These are phyloP conservation scores for Immersiporthe knoxdaviesiana DNA, from an alignment of 2,329 filamentous ascomycete species.

Conservation along the genomic window DNA sequence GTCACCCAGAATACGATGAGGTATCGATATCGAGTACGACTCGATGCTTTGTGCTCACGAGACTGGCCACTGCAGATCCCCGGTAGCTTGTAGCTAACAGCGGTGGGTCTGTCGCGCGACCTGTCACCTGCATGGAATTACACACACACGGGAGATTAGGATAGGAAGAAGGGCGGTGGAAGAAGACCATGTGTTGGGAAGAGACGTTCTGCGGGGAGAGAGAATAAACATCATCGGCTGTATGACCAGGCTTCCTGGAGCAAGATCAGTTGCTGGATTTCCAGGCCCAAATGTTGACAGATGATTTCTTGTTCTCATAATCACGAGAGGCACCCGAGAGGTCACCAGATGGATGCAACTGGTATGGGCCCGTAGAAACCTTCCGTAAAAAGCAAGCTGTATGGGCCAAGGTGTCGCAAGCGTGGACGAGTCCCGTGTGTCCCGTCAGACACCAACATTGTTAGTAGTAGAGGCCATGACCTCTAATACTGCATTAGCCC, in stretches of 20 bases:
- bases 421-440: slow-evolving; percentile 9
- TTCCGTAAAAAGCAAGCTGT: slow-evolving; percentile 9
- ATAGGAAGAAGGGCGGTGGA: neutral
- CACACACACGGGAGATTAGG: neutral
- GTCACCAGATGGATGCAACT: slow-evolving; percentile 14
- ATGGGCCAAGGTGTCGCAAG: neutral
- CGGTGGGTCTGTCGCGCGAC: neutral
- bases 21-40: neutral
- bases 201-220: neutral
- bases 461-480: neutral
- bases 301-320: neutral
- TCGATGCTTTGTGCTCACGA: neutral
- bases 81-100: neutral
- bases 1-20: neutral
- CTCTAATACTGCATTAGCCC: slow-evolving; percentile 4
- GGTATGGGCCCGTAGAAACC: neutral
- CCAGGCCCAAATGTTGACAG: neutral
- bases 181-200: no score
- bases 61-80: neutral
- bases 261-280: neutral
- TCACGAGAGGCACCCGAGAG: neutral
- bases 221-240: neutral
- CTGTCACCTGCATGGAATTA: slow-evolving; percentile 1
- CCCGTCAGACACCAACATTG: neutral
- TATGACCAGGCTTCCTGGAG: neutral